phyloP scores from a whole-genome alignment of 2,329 filamentous ascomycete species.

The Pseudogymnoascus sp. region DNA sequence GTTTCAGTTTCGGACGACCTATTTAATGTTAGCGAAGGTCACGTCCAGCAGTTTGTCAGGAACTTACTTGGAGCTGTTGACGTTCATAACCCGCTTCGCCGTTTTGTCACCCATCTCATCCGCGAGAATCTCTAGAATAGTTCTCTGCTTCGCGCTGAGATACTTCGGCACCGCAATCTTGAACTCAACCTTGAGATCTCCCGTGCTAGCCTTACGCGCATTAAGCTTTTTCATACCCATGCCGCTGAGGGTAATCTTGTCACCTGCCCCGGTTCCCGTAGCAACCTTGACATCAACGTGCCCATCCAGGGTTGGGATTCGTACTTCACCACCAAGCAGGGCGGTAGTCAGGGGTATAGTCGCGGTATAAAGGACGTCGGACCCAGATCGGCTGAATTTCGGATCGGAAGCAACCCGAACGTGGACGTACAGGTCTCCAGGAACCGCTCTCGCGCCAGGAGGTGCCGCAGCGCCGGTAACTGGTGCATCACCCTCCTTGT shows the following conservation, averaged over 20 bases:
- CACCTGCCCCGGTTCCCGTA: slow-evolving; percentile 86
- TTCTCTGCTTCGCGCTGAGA: slow-evolving; percentile 80
- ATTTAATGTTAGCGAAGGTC: background rate
- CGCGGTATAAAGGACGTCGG: slow-evolving; percentile 88
- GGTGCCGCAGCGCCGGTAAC: slow-evolving; percentile 61
- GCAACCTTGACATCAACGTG: slow-evolving; percentile 84
- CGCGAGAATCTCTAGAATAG: slow-evolving; percentile 88
- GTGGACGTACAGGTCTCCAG: slow-evolving; percentile 84
- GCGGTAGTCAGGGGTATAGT: slow-evolving; percentile 88
- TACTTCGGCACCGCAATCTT: slow-evolving; percentile 94
- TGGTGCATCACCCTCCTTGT: slow-evolving; percentile 80
- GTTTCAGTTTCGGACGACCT: slow-evolving; percentile 11
- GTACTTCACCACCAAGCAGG: slow-evolving; percentile 80
- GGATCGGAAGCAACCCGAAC: slow-evolving; percentile 83
- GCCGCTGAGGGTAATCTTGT: slow-evolving; percentile 78
- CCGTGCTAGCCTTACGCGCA: slow-evolving; percentile 55
- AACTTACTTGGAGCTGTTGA: slow-evolving; percentile 47
- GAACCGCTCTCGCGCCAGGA: slow-evolving; percentile 54
- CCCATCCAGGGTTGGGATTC: slow-evolving; percentile 81
- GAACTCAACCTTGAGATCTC: slow-evolving; percentile 90
- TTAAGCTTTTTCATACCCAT: slow-evolving; percentile 90
- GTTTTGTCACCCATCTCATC: slow-evolving; percentile 92
- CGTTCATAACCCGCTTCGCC: slow-evolving; percentile 86
- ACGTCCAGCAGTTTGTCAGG: background rate
- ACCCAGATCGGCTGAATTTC: slow-evolving; percentile 79